Conservation (phyloP, 129 eudicot genomes). For the Arctium minus region DNA sequence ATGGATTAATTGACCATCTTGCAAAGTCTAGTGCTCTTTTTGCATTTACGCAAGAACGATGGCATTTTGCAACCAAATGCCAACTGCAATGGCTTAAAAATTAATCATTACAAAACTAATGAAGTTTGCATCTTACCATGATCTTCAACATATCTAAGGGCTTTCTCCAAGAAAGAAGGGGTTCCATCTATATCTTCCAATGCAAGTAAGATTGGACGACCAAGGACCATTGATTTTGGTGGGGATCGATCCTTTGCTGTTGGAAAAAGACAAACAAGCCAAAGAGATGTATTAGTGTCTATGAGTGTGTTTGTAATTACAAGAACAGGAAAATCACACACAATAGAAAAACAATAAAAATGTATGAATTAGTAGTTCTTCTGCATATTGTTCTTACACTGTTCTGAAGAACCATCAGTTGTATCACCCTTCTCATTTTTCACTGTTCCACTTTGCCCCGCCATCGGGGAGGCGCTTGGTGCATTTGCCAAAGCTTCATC, state of each 20-base stretch:
- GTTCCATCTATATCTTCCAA: slow-evolving; percentile 93
- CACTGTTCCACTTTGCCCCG: slow-evolving; percentile 52
- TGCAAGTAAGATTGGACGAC: slow-evolving; percentile 92
- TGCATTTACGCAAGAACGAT: not conserved
- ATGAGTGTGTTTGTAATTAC: not conserved
- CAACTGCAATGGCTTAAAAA: not conserved
- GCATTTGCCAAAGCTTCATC: slow-evolving; percentile 90
- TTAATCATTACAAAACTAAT: not conserved
- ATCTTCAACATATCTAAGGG: slow-evolving; percentile 81
- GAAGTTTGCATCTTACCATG: slow-evolving; percentile 50
- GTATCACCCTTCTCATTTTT: slow-evolving; percentile 59
- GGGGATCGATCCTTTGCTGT: slow-evolving; percentile 58
- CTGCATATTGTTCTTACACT: slow-evolving; percentile 37
- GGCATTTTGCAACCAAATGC: not conserved
- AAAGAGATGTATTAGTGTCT: not conserved
- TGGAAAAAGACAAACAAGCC: slow-evolving; percentile 5
- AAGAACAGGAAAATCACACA: not conserved
- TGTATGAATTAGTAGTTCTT: slow-evolving; percentile 2
- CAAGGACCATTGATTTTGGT: slow-evolving; percentile 62
- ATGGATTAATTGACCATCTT: not conserved
- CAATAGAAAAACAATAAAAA: not conserved
- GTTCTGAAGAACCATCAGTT: slow-evolving; percentile 54
- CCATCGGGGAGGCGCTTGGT: slow-evolving; percentile 53
- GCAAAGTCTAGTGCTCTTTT: not conserved
- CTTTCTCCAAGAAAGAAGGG: slow-evolving; percentile 94